Base-by-base conservation (phyloP, 768 basidiomycete genomes). In the Exidia glandulosa region DNA sequence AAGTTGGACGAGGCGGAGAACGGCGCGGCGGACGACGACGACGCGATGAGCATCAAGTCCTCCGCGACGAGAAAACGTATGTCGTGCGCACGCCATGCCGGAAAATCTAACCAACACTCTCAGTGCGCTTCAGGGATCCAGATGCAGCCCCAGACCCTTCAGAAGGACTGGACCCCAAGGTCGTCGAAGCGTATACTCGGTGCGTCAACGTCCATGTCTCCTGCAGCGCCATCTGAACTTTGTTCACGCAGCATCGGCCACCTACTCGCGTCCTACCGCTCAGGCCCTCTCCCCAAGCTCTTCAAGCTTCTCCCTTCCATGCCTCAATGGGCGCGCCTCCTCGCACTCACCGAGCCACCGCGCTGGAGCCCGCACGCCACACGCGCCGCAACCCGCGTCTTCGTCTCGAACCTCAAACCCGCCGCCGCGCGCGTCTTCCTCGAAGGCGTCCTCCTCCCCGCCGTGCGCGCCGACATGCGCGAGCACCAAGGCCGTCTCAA, bases 301-400 rank as follows among this genome's bases (percentile, higher is more conserved):
- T 94, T 99, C 84, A 99, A 99, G 78, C 88, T 99, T 62, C 89
- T 99, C 52, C 96, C 96, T 25, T 88, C 94, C 12, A 84, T 97
- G 29, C 89, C 92, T 2, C 86, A 90, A 62, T 99, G 96, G 96
- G 94, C 94, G 10, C 88, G 93, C 55, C 85, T 98, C 63, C 83
- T 99, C 48, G 91, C 94, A 30, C 81, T 98, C 50, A 98, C 96
- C 14, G 80, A 81, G 58, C 96, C 96, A 1, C 87, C 94, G 73
- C 81, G 85, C 66, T 98, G 96, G 96, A 90, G 92, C 1, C 90
- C 96, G 0, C 93, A 97, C 71, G 94, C 94, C 1, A 93, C 91
- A 63, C 85, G 87, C 62, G 93, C 92, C 29, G 95, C 95, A 14
- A 96, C 95, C 23, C 86, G 87, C 64, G 94, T 94, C 58, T 94